Conservation (phyloP, 768 basidiomycete genomes). For the Thelephora ganbajun region DNA sequence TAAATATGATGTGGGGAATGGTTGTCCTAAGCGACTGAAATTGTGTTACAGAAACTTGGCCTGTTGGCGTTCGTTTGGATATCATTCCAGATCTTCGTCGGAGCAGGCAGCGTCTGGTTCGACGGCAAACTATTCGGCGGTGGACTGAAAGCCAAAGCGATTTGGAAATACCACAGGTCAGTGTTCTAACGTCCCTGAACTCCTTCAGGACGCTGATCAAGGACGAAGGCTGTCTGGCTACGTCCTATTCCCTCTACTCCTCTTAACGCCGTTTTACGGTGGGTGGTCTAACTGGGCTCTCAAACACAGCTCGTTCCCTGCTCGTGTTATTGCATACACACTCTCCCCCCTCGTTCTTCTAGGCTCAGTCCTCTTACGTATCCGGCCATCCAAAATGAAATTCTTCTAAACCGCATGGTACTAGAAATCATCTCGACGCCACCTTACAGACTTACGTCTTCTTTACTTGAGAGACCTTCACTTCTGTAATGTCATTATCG, state of each 20-base stretch:
- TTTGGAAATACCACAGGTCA: constrained; percentile 81
- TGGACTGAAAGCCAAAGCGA: constrained; percentile 47
- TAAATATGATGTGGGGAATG: constrained; percentile 19
- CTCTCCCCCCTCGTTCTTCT: constrained; percentile 38
- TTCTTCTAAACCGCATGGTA: constrained; percentile 25
- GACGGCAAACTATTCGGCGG: constrained; percentile 60
- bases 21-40: too few relatives aligned
- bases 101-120: constrained; percentile 70
- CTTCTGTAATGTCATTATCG: too few relatives aligned
- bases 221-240: constrained; percentile 55
- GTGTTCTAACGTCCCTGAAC: constrained; percentile 3
- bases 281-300: constrained; percentile 49
- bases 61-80: constrained; percentile 51
- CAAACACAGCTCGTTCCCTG: constrained; percentile 19
- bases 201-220: not conserved
- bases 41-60: constrained; percentile 38
- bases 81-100: constrained; percentile 41
- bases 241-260: constrained; percentile 40
- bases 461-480: too few relatives aligned
- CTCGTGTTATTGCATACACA: constrained; percentile 37
- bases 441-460: too few relatives aligned
- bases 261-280: constrained; percentile 59
- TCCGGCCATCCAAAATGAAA: constrained; percentile 54
- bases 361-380: constrained; percentile 29
- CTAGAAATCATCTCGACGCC: too few relatives aligned